Percentiles rank a stretch among this genome's conserved stretches.
Conservation (phyloP, 495 filamentous ascomycete species). For the Aspergillus sclerotiicarbonarius region DNA sequence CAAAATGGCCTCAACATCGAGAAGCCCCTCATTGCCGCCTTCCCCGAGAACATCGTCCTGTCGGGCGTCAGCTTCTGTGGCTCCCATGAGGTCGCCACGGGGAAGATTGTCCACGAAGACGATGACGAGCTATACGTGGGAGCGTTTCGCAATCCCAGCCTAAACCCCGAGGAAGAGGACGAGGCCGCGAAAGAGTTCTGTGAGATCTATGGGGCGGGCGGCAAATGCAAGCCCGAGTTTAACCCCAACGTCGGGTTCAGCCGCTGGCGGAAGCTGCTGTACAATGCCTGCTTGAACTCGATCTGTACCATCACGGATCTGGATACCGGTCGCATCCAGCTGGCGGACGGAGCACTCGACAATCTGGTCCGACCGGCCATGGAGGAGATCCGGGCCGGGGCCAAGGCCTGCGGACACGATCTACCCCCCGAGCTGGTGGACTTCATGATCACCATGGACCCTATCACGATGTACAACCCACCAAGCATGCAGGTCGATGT, state of each 20-base stretch:
- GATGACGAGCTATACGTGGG: slow-evolving; percentile 41
- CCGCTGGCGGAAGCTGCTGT: slow-evolving; percentile 53
- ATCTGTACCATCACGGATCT: slow-evolving; percentile 47
- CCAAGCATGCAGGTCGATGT: slow-evolving; percentile 50
- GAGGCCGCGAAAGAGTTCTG: slow-evolving; percentile 37
- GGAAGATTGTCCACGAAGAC: slow-evolving; percentile 46
- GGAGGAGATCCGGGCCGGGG: slow-evolving; percentile 37
- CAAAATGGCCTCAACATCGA: slow-evolving; percentile 68
- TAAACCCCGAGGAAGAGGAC: slow-evolving; percentile 10
- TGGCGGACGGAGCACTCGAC: slow-evolving; percentile 38
- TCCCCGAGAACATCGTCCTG: slow-evolving; percentile 51
- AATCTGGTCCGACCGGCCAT: slow-evolving; percentile 42
- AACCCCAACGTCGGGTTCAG: slow-evolving; percentile 34
- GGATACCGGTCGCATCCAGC: slow-evolving; percentile 42
- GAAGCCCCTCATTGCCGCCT: slow-evolving; percentile 38
- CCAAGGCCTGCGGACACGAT: slow-evolving; percentile 16
- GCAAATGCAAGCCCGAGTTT: slow-evolving; percentile 25
- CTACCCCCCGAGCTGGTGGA: slow-evolving; percentile 30
- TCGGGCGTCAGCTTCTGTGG: slow-evolving; percentile 54
- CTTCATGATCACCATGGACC: slow-evolving; percentile 14
- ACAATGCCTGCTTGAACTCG: slow-evolving; percentile 48
- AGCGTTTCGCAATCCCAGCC: slow-evolving; percentile 38
- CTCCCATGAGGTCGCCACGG: slow-evolving; percentile 42
- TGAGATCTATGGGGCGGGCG: slow-evolving; percentile 35
- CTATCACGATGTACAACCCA: slow-evolving; percentile 38